These are phyloP conservation scores for Fusarium neocosmosporiellum DNA, from an alignment of 2,329 filamentous ascomycete species.

Conservation along the genomic window DNA sequence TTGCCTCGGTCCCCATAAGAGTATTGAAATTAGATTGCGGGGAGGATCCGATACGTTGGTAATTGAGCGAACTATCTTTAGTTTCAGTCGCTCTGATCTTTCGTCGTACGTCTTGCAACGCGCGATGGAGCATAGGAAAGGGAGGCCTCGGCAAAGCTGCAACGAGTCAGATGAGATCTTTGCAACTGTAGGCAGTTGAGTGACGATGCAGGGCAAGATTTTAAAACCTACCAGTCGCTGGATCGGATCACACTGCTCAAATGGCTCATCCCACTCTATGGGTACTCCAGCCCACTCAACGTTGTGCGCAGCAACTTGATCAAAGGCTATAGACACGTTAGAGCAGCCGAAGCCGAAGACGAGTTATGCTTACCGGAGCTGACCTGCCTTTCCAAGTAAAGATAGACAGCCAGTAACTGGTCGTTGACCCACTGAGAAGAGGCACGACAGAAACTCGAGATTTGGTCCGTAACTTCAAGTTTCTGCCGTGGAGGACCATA, in stretches of 20 bases:
- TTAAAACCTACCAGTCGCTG: background rate
- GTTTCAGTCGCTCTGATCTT: background rate
- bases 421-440: background rate
- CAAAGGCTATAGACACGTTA: background rate
- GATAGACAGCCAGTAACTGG: background rate
- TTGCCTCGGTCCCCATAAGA: background rate
- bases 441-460: background rate
- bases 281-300: background rate
- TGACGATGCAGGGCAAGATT: background rate
- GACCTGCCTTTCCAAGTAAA: background rate
- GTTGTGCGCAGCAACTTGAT: background rate
- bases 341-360: background rate
- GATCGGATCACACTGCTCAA: background rate
- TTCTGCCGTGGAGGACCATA: background rate
- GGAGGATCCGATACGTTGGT: background rate
- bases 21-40: background rate
- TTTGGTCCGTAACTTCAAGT: background rate
- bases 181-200: background rate
- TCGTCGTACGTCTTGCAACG: background rate
- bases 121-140: background rate
- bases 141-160: background rate
- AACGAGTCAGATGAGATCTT: background rate
- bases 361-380: background rate
- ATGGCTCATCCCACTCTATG: background rate
- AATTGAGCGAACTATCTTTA: background rate